Evolutionary conservation across 352 stramenopile species (phyloP), one percentile per base, ranked within the genome.

Genomic region (Globisporangium perplexum): DNA sequence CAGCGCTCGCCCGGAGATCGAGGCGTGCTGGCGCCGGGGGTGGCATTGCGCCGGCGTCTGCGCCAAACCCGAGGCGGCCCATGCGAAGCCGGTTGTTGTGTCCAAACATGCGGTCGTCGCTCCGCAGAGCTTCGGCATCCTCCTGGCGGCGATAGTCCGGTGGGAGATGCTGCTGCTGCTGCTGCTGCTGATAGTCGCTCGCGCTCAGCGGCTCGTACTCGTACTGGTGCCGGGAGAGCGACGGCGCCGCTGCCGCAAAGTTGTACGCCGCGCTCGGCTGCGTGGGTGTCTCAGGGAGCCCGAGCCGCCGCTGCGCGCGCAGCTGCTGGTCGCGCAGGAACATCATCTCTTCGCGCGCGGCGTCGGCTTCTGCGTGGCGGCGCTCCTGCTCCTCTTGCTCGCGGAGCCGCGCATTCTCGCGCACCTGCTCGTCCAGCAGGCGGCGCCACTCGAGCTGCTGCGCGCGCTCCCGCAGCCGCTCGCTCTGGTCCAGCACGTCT

Each of bases 401-500:
- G 44, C 75, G 72, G 4, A 85, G 47, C n/a, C 73, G 57, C 35
- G 71, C 65, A 24, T 92, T 90, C 22, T 92, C 81, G 33, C 77
- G 69, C 51, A 90, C 69, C 48, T 92, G 81, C 31, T 87, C 78
- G 50, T 92, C 81, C 56, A 92, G 59, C 1, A 86, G 50, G 15
- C 71, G 59, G 41, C 68, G 78, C 81, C 77, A 89, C 55, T 88
- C 77, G 48, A 92, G 64, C 53, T 89, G 72, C 53, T 88, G 77
- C 15, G 74, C 71, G 39, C 76, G 74, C 56, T 88, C 81, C 0
- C 73, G 62, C 46, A 84, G 54, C 8, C 81, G 70, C 12, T 89
- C 63, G n/a, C 62, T 76, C 17, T 72, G 49, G n/a, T 74, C 64
- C 28, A 68, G 63, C 50, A 84, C 60, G 49, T 88, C 78, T 0